Evolutionary conservation across 139 green algal species (phyloP).

Genomic region (Micromonas commoda): DNA sequence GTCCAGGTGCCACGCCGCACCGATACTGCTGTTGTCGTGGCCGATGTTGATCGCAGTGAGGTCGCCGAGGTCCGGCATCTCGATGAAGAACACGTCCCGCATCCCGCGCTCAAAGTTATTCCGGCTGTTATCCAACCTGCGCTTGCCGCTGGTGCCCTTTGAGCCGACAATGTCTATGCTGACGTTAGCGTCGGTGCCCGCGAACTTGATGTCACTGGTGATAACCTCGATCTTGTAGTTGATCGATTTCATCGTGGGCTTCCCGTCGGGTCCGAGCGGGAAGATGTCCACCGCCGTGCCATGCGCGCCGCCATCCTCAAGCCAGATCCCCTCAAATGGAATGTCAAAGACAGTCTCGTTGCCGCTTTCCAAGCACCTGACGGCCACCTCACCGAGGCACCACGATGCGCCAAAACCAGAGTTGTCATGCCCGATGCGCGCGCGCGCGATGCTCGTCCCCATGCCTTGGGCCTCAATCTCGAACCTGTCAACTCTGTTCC

Average conservation of each 20-base stretch:
- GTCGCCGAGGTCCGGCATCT: conserved; percentile 7
- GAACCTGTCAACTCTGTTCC: conserved; percentile 22
- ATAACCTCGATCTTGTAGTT: conserved; percentile 36
- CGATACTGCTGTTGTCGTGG: conserved; percentile 36
- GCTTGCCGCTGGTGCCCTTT: background rate
- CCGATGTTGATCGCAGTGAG: conserved; percentile 15
- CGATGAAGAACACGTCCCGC: conserved; percentile 23
- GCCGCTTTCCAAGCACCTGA: conserved; percentile 39
- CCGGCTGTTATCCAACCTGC: conserved; percentile 1
- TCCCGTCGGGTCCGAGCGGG: background rate
- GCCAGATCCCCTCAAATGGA: background rate
- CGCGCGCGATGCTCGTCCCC: conserved; percentile 12
- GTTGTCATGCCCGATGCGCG: conserved; percentile 37
- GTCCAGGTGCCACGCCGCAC: conserved; percentile 36
- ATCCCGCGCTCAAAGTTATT: conserved; percentile 32
- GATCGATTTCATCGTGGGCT: background rate
- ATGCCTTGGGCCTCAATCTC: conserved; percentile 20
- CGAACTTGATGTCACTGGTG: conserved; percentile 50
- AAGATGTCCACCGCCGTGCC: background rate
- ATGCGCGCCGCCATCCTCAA: background rate
- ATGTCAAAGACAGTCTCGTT: conserved; percentile 29
- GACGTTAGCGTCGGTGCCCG: conserved; percentile 53
- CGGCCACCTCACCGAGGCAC: conserved; percentile 53
- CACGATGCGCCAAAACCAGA: conserved; percentile 53
- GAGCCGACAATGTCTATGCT: conserved; percentile 34